Percentiles rank a stretch among this genome's conserved stretches.
These are phyloP conservation scores for Vigna radiata DNA, from an alignment of 306 rosid species.

Conservation along the genomic window DNA sequence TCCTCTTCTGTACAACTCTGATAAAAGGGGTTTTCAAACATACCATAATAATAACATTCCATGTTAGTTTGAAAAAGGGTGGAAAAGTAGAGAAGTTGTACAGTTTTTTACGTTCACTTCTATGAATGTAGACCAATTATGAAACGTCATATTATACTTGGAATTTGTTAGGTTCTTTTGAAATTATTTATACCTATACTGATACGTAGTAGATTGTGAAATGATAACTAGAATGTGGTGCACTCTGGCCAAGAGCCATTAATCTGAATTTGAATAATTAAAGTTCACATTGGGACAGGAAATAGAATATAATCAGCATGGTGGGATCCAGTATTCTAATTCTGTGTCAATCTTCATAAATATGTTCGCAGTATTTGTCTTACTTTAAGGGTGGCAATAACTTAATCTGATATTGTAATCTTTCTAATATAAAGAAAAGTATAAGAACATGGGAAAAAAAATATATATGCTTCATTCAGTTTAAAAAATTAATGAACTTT, in stretches of 20 bases:
- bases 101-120: background rate
- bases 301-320: slow-evolving; percentile 9
- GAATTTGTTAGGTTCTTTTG: background rate
- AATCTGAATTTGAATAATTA: slow-evolving; percentile 4
- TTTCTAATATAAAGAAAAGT: background rate
- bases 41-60: slow-evolving; percentile 4
- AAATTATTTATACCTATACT: background rate
- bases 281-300: slow-evolving; percentile 11
- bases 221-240: background rate
- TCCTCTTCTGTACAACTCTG: too few relatives aligned
- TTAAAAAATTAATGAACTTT: background rate
- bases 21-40: too few relatives aligned
- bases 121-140: background rate
- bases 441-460: background rate
- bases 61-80: slow-evolving; percentile 11
- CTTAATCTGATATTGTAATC: slow-evolving; percentile 1
- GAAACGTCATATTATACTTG: background rate
- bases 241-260: slow-evolving; percentile 2
- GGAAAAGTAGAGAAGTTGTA: background rate
- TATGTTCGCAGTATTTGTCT: slow-evolving; percentile 14
- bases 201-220: background rate
- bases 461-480: background rate
- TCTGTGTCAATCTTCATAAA: slow-evolving; percentile 13
- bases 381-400: background rate
- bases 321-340: slow-evolving; percentile 1